Evolutionary conservation across 176 grass and related monocot species (phyloP), one percentile per base, ranked within the genome.

Genomic region (Aegilops speltoides): DNA sequence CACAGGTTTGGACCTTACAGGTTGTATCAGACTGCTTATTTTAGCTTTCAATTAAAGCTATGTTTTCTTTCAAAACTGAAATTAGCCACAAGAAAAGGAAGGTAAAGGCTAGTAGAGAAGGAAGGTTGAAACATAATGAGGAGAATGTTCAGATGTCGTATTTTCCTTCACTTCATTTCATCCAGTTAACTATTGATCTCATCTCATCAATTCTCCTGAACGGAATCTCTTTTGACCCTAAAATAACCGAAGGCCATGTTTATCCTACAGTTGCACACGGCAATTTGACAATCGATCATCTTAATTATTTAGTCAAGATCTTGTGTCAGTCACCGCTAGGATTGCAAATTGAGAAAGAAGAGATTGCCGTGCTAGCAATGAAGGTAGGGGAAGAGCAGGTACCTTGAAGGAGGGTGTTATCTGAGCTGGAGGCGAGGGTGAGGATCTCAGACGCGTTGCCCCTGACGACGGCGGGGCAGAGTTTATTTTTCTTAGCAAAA

Each of bases 381-480:
- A 80, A 20, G 73, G n/a, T 25, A 87, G 66, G 11, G 61, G 8
- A 9, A 40, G 38, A 10, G 38, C 38, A 40, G 38, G 8, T 40
- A 94, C 95, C 87, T 97, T 97, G 52, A 93, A 89, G 28, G 9
- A 70, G 50, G 80, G 80, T 43, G 17, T 61, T 1, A 41, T 23
- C 59, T 4, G 88, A 78, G 43, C 68, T 71, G 17, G 34, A 73
- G 17, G 92, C 81, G 70, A 97, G 89, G 12, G 90, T 88, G 13
- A 97, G 88, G 73, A 97, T 97, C 86, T 97, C 90, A 5, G 95
- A 97, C 0, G 90, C 90, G 54, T 94, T 97, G 54, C 95, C 95
- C 69, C 92, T 86, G 34, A 94, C 87, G 28, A 91, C 89, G 9
- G 87, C 76, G 13, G 92, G 92, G 37, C 76, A 10, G 38, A 40